Evolutionary conservation across 768 basidiomycete species (phyloP), one percentile per base, ranked within the genome.

Genomic region (Rhizopogon vinicolor): DNA sequence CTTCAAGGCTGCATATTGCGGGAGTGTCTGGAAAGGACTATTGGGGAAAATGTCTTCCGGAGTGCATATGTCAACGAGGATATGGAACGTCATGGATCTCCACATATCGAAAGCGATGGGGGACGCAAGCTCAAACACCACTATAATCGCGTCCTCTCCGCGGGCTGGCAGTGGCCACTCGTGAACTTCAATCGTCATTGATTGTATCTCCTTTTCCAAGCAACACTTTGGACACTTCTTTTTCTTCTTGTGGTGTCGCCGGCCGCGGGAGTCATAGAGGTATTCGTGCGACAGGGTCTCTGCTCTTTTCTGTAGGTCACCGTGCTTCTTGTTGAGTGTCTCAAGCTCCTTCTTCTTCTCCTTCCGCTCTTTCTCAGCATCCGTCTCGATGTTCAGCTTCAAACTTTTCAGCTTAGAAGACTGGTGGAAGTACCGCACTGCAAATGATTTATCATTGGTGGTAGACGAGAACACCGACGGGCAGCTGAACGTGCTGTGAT

Each of bases 151-250:
- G 7, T 53, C 29, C 4, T 62, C 12, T 5, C 16, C 19, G 10
- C 59, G 43, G 1, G 50, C 31, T 0, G 80, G 78, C 40, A 82
- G 58, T 0, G 80, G 81, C 78, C 78, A 78, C 51, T 82, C 81
- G 39, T 77, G 67, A 5, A 75, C 58, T 1, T 25, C 0, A 22
- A 81, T 79, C 0, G 22, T 3, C 64, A 79, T 58, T 0, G 1
- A 18, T 0, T 28, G 16, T 0, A 66, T 63, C 48, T 62, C 14
- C 14, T 42, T 52, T n/a, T 68, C 52, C 16, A 70, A 41, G 2
- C 7, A 3, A 43, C 76, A 78, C 51, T 69, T 75, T 1, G n/a
- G 3, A 52, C 73, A 75, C 0, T 2, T 10, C 0, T 45, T 14
- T 16, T 49, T 22, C 22, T 22, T 51, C 10, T 31, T 56, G 3